Evolutionary conservation across 345 rosid species (phyloP), one percentile per base, ranked within the genome.

Genomic region (Geranium brycei): DNA sequence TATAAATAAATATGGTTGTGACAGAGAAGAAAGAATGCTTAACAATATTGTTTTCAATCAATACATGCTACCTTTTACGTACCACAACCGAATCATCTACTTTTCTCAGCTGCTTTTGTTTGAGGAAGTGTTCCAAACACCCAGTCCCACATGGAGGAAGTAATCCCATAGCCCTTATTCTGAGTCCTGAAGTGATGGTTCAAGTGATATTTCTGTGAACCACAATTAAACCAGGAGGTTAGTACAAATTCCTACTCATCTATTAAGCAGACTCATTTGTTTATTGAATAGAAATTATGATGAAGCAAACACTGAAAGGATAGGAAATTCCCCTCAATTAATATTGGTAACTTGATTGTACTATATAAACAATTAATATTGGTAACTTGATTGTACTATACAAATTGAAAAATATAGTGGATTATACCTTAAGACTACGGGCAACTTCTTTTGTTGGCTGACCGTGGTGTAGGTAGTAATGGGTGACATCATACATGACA

Each of bases 111-210:
- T 53, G 77, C 64, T 68, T 80, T 82, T 12, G 69, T 68, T 12
- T 68, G 70, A 61, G 97, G 99, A 74, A 86, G 83, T 62, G 99
- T 93, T 73, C 90, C 87, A 16, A 93, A 90, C 63, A 88, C 86
- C 67, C 62, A 72, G 80, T 90, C 99, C 99, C 97, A 93, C 4
- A 93, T 62, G 0, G 89, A n/a, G 2, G 99, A 90, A 62, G 99
- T 90, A 70, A 90, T 88, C 65, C 99, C 97, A 62, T 86, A 93
- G 3, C 99, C 96, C 74, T 79, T 85, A 65, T 82, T 75, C 71
- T 93, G 99, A 47, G 85, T 64, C 79, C 96, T 81, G 69, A 87
- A 90, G 83, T 93, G 99, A 79, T 93, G 99, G 64, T 90, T 93
- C 73, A 93, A 66, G 82, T 93, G 97, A 74, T 90, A 90, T 70